Evolutionary conservation across 371 early-diverging fungal genomes (phyloP).

Genomic region (Fennellomyces sp.): DNA sequence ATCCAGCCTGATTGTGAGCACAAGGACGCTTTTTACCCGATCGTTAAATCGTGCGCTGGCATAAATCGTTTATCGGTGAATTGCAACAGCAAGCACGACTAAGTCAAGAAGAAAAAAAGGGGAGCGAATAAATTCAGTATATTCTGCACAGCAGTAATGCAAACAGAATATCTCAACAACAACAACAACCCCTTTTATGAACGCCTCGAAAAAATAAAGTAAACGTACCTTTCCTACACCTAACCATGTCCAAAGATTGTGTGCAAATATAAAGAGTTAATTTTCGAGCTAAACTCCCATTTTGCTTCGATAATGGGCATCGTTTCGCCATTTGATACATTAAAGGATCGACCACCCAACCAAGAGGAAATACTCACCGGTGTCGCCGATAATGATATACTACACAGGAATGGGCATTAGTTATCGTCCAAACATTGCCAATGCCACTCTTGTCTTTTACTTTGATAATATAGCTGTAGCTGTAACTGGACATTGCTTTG

Average conservation of each 20-base stretch:
- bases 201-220: neutral
- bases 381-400: conserved; percentile 54
- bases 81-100: conserved; percentile 83
- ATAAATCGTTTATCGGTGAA: conserved; percentile 86
- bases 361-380: conserved; percentile 25
- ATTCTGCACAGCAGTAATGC: neutral
- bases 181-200: neutral
- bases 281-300: too few relatives aligned
- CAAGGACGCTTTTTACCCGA: conserved; percentile 55
- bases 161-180: neutral
- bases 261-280: too few relatives aligned
- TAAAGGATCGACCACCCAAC: neutral
- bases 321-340: neutral
- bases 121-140: neutral
- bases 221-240: conserved; percentile 26
- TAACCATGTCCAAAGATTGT: too few relatives aligned
- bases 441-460: conserved; percentile 20
- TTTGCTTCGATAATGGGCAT: neutral
- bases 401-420: conserved; percentile 5
- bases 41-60: conserved; percentile 85
- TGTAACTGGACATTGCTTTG: conserved; percentile 9
- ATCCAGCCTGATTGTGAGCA: neutral
- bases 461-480: conserved; percentile 42
- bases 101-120: neutral
- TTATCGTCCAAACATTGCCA: neutral